Percentiles rank a stretch among this genome's conserved stretches.
phyloP scores from a whole-genome alignment of 805 yeast genomes.

The Saccharomyces jurei region DNA sequence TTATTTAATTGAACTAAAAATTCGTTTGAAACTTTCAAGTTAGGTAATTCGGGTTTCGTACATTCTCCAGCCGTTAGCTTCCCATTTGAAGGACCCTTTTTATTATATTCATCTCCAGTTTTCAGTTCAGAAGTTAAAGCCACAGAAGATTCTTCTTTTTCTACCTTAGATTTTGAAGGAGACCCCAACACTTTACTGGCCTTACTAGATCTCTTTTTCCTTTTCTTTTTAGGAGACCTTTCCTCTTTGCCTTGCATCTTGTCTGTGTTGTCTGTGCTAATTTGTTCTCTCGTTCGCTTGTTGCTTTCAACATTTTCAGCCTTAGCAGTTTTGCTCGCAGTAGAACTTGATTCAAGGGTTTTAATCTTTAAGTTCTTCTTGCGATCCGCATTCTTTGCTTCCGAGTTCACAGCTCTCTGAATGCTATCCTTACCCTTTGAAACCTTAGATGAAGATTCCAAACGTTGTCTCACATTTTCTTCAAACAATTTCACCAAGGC shows the following conservation, averaged over 20 bases:
- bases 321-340: not conserved
- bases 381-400: not conserved
- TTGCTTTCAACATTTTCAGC: not conserved
- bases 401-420: constrained; percentile 22
- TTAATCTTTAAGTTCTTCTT: not conserved
- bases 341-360: not conserved
- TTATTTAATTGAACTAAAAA: constrained; percentile 31
- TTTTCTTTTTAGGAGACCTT: not conserved
- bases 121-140: not conserved
- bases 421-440: constrained; percentile 32
- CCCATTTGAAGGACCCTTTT: constrained; percentile 33
- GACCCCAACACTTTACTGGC: not conserved
- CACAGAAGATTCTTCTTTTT: not conserved
- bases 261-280: constrained; percentile 7
- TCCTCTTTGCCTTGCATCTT: constrained; percentile 5
- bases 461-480: constrained; percentile 35
- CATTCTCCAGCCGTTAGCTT: constrained; percentile 59
- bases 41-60: constrained; percentile 36
- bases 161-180: not conserved
- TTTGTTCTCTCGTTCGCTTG: constrained; percentile 3
- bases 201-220: constrained; percentile 3
- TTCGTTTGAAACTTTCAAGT: constrained; percentile 24
- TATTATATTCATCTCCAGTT: not conserved
- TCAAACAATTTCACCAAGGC: constrained; percentile 51
- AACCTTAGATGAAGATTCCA: constrained; percentile 30